phyloP scores from a whole-genome alignment of 495 filamentous ascomycete genomes.

The Penicillium taxi region DNA sequence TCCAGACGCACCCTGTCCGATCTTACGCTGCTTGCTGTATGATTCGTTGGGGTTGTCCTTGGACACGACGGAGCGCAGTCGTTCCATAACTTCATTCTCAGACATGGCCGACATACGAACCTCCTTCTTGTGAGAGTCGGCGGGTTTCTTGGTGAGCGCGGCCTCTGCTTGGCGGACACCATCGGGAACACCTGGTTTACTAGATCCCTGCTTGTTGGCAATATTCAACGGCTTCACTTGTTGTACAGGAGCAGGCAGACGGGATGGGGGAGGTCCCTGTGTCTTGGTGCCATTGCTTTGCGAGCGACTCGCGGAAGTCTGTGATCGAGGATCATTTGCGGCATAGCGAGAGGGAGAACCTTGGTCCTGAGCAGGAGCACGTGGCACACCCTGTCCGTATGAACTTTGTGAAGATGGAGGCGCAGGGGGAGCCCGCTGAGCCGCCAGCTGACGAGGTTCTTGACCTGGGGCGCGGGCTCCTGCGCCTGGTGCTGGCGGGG shows the following conservation, averaged over 20 bases:
- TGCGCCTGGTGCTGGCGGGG: constrained; percentile 46
- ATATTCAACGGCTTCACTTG: constrained; percentile 87
- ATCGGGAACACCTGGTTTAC: constrained; percentile 45
- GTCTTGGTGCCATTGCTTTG: constrained; percentile 30
- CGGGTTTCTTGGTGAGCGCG: constrained; percentile 62
- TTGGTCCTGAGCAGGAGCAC: constrained; percentile 24
- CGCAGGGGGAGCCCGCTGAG: constrained; percentile 51
- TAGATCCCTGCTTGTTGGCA: constrained; percentile 58
- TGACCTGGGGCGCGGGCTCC: constrained; percentile 33
- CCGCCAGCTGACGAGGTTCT: constrained; percentile 40
- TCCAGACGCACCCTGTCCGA: constrained; percentile 94
- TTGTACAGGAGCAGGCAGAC: constrained; percentile 57
- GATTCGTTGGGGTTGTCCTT: constrained; percentile 84
- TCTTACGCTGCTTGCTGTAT: constrained; percentile 98
- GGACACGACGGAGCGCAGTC: constrained; percentile 84
- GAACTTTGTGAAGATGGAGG: constrained; percentile 39
- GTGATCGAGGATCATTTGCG: constrained; percentile 32
- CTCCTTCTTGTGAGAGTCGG: constrained; percentile 70
- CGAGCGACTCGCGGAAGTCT: constrained; percentile 39
- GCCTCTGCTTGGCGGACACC: constrained; percentile 73
- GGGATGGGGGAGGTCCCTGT: constrained; percentile 36
- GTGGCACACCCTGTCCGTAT: constrained; percentile 18
- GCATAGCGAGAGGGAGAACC: constrained; percentile 30
- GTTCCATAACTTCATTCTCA: constrained; percentile 93
- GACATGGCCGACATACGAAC: constrained; percentile 96